Evolutionary conservation across 352 stramenopile species (phyloP).

Genomic region (Phytopythium oedochilum): DNA sequence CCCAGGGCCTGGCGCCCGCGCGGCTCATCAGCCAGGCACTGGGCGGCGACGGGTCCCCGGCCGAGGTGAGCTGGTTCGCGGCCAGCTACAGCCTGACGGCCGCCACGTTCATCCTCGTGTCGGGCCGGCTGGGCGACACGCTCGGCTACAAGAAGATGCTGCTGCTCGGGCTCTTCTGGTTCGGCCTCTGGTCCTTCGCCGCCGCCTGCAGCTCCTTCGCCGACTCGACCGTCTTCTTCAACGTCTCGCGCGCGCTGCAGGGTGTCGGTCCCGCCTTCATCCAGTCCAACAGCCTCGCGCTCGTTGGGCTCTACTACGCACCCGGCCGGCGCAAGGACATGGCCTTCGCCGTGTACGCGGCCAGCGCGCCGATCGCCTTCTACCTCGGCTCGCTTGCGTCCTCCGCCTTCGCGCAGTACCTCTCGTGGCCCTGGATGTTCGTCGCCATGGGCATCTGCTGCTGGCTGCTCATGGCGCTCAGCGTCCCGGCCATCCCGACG

Average conservation of each 20-base stretch:
- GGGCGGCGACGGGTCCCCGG: not conserved
- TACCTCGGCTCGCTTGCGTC: not conserved
- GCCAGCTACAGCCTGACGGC: constrained; percentile 6
- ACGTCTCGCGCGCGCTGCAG: constrained; percentile 1
- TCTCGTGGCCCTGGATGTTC: constrained; percentile 1
- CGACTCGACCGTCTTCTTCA: constrained; percentile 5
- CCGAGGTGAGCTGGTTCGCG: constrained; percentile 5
- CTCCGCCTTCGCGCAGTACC: constrained; percentile 1
- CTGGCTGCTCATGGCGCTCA: not conserved
- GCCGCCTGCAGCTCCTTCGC: not conserved
- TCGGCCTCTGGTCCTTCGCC: constrained; percentile 3
- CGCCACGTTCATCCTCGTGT: not conserved
- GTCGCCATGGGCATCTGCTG: constrained; percentile 1
- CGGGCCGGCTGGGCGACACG: not conserved
- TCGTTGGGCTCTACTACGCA: not conserved
- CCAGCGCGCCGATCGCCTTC: not conserved
- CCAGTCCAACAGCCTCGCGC: not conserved
- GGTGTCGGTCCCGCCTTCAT: not conserved
- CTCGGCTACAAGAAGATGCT: constrained; percentile 3
- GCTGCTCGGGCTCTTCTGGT: not conserved
- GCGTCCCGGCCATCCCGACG: not conserved
- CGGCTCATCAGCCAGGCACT: constrained; percentile 1
- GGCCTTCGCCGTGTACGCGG: not conserved
- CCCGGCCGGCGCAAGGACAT: constrained; percentile 1
- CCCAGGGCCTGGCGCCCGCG: constrained; percentile 1